Evolutionary conservation across 1,284 basidiomycete genomes (phyloP).

Genomic region (Waitea zeae): DNA sequence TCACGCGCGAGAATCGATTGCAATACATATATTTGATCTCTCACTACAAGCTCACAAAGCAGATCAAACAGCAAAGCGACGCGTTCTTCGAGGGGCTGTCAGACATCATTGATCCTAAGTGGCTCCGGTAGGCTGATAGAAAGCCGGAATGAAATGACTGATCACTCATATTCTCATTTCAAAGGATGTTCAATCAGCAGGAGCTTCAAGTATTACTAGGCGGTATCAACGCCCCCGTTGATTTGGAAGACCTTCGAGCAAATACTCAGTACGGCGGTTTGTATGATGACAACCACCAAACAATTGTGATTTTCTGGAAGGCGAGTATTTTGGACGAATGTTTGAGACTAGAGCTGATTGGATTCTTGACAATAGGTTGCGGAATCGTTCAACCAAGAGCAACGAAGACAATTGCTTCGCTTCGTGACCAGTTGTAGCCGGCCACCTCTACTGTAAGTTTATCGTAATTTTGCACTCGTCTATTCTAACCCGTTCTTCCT

Average conservation of each 20-base stretch:
- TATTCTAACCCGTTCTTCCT: slow-evolving; percentile 2
- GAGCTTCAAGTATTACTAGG: slow-evolving; percentile 79
- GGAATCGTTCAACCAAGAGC: slow-evolving; percentile 54
- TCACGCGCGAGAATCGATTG: slow-evolving; percentile 81
- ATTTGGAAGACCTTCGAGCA: slow-evolving; percentile 60
- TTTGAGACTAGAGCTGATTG: slow-evolving; percentile 4
- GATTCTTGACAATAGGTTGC: slow-evolving; percentile 58
- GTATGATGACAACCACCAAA: slow-evolving; percentile 50
- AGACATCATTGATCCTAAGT: slow-evolving; percentile 80
- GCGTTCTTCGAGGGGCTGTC: slow-evolving; percentile 77
- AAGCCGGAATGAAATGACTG: not conserved
- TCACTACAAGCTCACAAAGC: slow-evolving; percentile 77
- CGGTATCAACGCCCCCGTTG: slow-evolving; percentile 69
- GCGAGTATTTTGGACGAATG: slow-evolving; percentile 10
- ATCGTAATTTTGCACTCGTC: slow-evolving; percentile 3
- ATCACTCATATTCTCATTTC: not conserved
- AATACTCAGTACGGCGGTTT: slow-evolving; percentile 71
- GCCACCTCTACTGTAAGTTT: slow-evolving; percentile 63
- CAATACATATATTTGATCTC: slow-evolving; percentile 86
- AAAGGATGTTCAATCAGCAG: slow-evolving; percentile 87
- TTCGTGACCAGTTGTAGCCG: slow-evolving; percentile 88
- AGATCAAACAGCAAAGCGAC: slow-evolving; percentile 76
- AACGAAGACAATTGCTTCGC: slow-evolving; percentile 54
- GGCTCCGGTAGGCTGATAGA: slow-evolving; percentile 48
- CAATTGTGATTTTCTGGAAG: slow-evolving; percentile 66